Evolutionary conservation across 2,329 filamentous ascomycete genomes (phyloP), one percentile per base, ranked within the genome.

Genomic region (Monilinia polystroma): DNA sequence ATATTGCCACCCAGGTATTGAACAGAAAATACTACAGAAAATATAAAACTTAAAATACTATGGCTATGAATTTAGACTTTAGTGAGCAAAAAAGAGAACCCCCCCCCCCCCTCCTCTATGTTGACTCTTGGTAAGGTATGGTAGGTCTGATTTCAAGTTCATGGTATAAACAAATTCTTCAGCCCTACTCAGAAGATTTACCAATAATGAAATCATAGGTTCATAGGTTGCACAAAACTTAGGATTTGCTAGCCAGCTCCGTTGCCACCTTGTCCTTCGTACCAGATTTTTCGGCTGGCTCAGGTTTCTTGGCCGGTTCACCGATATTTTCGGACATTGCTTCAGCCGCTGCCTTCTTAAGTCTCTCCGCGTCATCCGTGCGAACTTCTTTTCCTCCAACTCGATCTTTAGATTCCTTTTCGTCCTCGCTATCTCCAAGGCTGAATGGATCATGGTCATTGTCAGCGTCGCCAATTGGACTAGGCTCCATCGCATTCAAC

Each of bases 341-440:
- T 68, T 82, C 81, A 8, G 77, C 76, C 6, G 89, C 87, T 1
- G 86, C 87, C 77, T 88, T 84, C 81, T 88, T 90, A 73, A 88
- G 77, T 74, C 83, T 84, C 74, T 87, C 89, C 69, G 76, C 70
- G 70, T 77, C 77, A 51, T 86, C 85, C 68, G 82, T 82, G 68
- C 82, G 83, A 68, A 88, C 83, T 64, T 87, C 84, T 70, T 81
- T 74, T 73, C 84, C 82, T 66, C 58, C 74, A 63, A 74, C 72
- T 51, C 74, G 73, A 55, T 85, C 83, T 79, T 93, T 95, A 20
- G 81, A 79, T 64, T 93, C 91, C 72, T 90, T 90, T 78, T 99
- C 95, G 72, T 97, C 93, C 72, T 98, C 94, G 75, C 92, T 96
- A 73, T 98, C 94, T 6, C 95, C 95, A 18, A 99, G 84, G 75